Evolutionary conservation across 495 filamentous ascomycete species (phyloP), one percentile per base, ranked within the genome.

Genomic region (Antarctomyces pellizariae): DNA sequence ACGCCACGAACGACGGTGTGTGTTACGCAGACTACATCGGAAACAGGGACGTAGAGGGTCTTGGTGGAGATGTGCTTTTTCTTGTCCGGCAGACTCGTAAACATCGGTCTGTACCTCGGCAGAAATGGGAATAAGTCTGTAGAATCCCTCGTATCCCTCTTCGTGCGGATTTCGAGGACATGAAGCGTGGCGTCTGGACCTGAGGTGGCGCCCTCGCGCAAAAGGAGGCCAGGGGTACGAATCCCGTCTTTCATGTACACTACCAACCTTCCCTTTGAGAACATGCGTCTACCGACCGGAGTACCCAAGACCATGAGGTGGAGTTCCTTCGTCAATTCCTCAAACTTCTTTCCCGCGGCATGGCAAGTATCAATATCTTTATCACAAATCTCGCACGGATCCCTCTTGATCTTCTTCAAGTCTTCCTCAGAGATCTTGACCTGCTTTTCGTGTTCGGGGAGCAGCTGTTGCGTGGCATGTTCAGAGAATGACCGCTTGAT

Each of bases 401-500:
- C 78, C 3, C 80, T 61, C 47, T 84, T 84, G 37, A 97, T 62
- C 45, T 84, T 90, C 19, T 62, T 77, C 32, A 97, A 53, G 46
- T 86, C 82, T 2, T 75, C 78, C 44, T 95, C 79, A 0, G 82
- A 89, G n/a, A 91, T 38, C 41, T 84, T 79, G 23, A 95, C 75
- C 37, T 78, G 68, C 44, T 83, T 84, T 50, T 95, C 84, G 36
- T 93, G 83, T 47, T 92, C 79, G 1, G 86, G 86, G 7, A 95
- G 54, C 17, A 95, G 54, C 33, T 89, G 84, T 41, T 95, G 89
- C 0, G 89, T 93, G n/a, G 82, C 82, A 51, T 97, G 86, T 49
- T 97, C 86, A 31, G 80, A 90, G 60, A 97, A 97, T 46, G 79
- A 91, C 36, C 86, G 68, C 58, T 97, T 97, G 53, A 97, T 97